Evolutionary conservation across 2,329 filamentous ascomycete species (phyloP), one percentile per base, ranked within the genome.

Genomic region (Simplicillium aogashimaense): DNA sequence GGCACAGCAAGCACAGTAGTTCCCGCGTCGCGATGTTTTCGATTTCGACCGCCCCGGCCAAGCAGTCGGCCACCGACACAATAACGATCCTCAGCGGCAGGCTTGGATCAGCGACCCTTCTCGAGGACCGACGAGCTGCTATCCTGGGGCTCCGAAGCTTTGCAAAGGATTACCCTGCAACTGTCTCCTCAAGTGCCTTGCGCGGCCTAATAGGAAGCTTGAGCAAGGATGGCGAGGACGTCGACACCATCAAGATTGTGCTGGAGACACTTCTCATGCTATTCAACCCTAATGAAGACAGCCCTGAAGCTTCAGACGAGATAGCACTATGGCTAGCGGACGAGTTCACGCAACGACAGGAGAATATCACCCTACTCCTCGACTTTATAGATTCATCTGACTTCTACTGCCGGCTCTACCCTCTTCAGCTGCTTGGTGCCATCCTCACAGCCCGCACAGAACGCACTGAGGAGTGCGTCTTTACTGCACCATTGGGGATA

Each of bases 301-400:
- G 86, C 70, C 76, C 87, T 28, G 90, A 97, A 72, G 87, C 90
- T 40, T 95, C 90, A 12, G 90, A 97, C 48, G 92, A 98, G 63
- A 94, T 98, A 52, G 84, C 84, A 14, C 69, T 97, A 20, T 98
- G 92, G 88, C 72, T 98, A 43, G 92, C 92, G 40, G 92, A 98
- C 63, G 90, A 97, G 61, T 98, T 98, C 59, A 95, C 92, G 29
- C 89, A 95, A 70, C 81, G 86, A 47, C 89, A 95, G 76, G 90
- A 97, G 64, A 97, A 98, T 60, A 90, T 95, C 45, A 90, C 86
- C 2, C 70, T 92, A 13, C 75, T 98, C 17, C 76, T 98, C 45
- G 84, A 92, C 56, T 84, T 98, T 41, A 74, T 98, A 48, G 90
- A 95, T 49, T 79, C 82, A 12, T 72, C 72, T 49, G 89, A 95